Conservation (phyloP, 2,329 filamentous ascomycete species). For the Neoascochyta sp. region DNA sequence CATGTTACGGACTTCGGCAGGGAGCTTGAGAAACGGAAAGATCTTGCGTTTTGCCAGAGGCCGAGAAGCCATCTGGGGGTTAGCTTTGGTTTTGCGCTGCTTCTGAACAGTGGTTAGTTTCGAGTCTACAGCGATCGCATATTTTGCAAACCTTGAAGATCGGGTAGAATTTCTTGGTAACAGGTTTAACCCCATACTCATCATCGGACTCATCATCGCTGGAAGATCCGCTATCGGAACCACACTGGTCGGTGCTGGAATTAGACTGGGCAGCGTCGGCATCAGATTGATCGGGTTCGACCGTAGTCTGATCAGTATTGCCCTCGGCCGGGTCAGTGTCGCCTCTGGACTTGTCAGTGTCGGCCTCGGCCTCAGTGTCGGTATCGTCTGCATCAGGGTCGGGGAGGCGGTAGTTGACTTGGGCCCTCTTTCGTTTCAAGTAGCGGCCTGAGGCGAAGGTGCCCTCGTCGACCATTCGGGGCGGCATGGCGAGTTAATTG, state of each 20-base stretch:
- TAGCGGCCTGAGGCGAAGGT: conserved; percentile 21
- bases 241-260: no score
- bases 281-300: no score
- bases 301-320: no score
- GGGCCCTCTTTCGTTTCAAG: conserved; percentile 35
- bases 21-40: conserved; percentile 35
- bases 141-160: conserved; percentile 28
- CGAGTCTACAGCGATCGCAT: background rate
- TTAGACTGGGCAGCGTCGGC: no score
- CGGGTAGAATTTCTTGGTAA: no score
- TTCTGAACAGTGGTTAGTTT: conserved; percentile 18
- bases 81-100: conserved; percentile 13
- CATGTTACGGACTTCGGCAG: conserved; percentile 34
- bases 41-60: conserved; percentile 29
- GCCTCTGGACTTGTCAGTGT: conserved; percentile 11
- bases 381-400: conserved; percentile 19
- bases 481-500: no score
- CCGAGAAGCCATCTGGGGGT: conserved; percentile 6
- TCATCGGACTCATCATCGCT: no score
- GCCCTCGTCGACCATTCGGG: no score
- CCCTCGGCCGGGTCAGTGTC: no score
- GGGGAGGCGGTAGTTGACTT: conserved; percentile 29
- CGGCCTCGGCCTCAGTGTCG: conserved; percentile 16
- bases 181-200: no score
- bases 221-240: no score